A percentile compares a stretch with the other conserved stretches of the same genome.
Conservation (phyloP, 1,139 yeast genomes). For the Zygoascus hellenicus region DNA sequence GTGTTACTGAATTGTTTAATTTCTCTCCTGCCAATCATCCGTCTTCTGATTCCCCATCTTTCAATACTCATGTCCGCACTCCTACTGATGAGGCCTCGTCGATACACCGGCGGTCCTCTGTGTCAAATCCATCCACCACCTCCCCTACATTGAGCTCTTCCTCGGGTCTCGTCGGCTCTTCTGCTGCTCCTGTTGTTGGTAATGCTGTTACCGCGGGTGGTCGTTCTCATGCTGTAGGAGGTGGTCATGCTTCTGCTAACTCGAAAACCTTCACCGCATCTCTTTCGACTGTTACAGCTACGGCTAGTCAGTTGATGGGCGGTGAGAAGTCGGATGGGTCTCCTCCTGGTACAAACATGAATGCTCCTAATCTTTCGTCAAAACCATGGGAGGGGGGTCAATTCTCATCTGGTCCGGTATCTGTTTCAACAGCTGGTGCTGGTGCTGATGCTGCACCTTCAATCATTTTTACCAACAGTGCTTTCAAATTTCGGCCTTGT, state of each 20-base stretch:
- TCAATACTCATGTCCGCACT: too few relatives aligned
- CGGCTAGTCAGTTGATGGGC: background rate
- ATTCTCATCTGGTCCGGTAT: background rate
- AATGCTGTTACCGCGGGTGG: too few relatives aligned
- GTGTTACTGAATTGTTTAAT: constrained; percentile 1
- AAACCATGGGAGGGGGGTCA: background rate
- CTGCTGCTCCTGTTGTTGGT: too few relatives aligned
- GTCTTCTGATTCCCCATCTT: background rate
- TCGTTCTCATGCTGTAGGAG: too few relatives aligned
- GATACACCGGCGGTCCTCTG: too few relatives aligned
- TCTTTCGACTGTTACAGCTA: background rate
- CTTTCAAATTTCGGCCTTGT: constrained; percentile 24
- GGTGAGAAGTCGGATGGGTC: constrained; percentile 5
- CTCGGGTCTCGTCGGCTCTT: too few relatives aligned
- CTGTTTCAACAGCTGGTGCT: background rate
- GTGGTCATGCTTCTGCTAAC: too few relatives aligned
- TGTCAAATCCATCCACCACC: too few relatives aligned
- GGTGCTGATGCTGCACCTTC: constrained; percentile 3
- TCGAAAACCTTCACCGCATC: constrained; percentile 1
- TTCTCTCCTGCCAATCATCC: background rate
- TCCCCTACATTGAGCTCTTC: too few relatives aligned
- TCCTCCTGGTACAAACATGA: background rate
- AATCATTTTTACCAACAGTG: constrained; percentile 2
- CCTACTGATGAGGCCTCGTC: too few relatives aligned
- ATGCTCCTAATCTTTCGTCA: too few relatives aligned